Conservation (phyloP, 192 early-diverging fungal genomes). For the Mortierella claussenii region DNA sequence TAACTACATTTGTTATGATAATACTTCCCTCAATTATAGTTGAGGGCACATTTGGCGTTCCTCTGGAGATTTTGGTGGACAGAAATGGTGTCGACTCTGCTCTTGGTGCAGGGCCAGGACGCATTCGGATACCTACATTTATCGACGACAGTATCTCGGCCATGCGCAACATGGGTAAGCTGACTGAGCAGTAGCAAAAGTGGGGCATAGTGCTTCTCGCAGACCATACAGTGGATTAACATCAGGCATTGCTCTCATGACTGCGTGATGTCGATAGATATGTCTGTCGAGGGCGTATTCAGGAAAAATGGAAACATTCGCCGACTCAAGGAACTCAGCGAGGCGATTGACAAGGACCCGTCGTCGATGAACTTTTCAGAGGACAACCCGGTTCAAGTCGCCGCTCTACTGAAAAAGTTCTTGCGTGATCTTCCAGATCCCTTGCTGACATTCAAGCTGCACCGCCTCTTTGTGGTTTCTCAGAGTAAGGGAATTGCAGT, state of each 20-base stretch:
- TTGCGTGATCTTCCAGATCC: conserved; percentile 96
- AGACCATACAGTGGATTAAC: too few relatives aligned
- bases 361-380: conserved; percentile 70
- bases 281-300: conserved; percentile 95
- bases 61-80: conserved; percentile 86
- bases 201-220: too few relatives aligned
- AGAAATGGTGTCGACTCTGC: conserved; percentile 84
- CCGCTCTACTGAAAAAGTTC: conserved; percentile 96
- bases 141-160: conserved; percentile 83
- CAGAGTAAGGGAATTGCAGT: too few relatives aligned
- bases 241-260: too few relatives aligned
- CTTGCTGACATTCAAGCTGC: conserved; percentile 88
- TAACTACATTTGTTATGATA: too few relatives aligned
- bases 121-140: conserved; percentile 85
- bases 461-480: conserved; percentile 83
- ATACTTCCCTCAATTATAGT: too few relatives aligned
- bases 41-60: conserved; percentile 90
- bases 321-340: conserved; percentile 84
- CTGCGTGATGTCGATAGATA: conserved; percentile 46
- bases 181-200: too few relatives aligned
- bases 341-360: conserved; percentile 87
- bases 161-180: conserved; percentile 78
- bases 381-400: conserved; percentile 89
- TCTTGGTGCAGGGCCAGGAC: conserved; percentile 70
- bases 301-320: conserved; percentile 98